Base-by-base conservation (phyloP, 305 asterid species). In the Coffea humblotiana region DNA sequence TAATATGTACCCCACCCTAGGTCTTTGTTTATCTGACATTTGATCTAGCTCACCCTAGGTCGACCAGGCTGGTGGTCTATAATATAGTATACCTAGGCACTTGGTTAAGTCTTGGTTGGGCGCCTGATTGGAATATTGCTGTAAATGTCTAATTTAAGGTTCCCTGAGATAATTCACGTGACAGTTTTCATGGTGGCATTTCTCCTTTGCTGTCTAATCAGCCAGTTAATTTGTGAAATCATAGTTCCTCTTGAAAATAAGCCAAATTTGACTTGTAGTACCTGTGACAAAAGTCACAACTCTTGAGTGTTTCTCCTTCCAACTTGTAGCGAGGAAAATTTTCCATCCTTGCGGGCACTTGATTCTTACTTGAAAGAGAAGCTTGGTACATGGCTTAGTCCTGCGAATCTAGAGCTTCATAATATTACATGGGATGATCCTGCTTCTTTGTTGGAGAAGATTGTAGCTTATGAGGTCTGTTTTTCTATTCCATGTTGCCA, bases 371-470 rank as follows among this genome's bases (percentile, higher is more conserved):
- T 95, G 88, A 93, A 93, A 86, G 99, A 95, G 88, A 95, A 93
- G 85, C 96, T 95, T 77, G 86, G 84, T 84, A 90, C 97, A 71
- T 93, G 98, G 97, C 98, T 95, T 78, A 93, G 96, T 88, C 99
- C 98, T 74, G 98, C 98, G 76, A 93, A 88, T 79, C 97, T 95
- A 63, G 94, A 93, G 86, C 97, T 95, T 84, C 94, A 89, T 84
- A 86, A 88, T 75, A 86, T 95, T 84, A 95, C 97, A 29, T 93
- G 99, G 99, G 98, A 95, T 78, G 96, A 91, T 89, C 91, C 98
- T 73, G 99, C 99, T 77, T 93, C 99, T 81, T 88, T 95, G 91
- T 81, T 95, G 92, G 99, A 95, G 82, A 93, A 91, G 85, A 92
- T 95, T 81, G 99, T 93, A 11, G 93, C 97, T 29, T 92, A 90